phyloP scores from a whole-genome alignment of 2,329 filamentous ascomycete species.

The Cephalotrichum gorgonifer region DNA sequence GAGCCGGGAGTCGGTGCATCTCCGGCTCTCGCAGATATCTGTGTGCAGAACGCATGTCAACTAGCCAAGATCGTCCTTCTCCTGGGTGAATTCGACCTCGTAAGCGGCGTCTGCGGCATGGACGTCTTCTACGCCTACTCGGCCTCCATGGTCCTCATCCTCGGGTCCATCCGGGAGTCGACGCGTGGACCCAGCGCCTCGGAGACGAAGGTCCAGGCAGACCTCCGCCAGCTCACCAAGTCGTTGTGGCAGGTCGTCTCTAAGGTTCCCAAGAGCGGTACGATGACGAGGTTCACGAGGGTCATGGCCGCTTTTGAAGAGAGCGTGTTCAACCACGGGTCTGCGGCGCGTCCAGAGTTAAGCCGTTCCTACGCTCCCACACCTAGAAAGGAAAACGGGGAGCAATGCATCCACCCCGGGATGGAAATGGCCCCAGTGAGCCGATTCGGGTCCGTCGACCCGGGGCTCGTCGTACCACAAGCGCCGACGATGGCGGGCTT shows the following conservation, averaged over 20 bases:
- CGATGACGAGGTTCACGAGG: constrained; percentile 17
- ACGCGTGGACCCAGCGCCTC: neutral
- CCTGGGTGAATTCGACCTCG: constrained; percentile 18
- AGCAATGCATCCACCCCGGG: neutral
- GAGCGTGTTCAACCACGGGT: constrained; percentile 10
- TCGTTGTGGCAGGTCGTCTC: constrained; percentile 9
- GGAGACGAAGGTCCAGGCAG: neutral
- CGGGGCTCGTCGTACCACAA: neutral
- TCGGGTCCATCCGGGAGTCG: constrained; percentile 11
- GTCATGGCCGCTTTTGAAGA: constrained; percentile 17
- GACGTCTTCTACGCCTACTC: constrained; percentile 25
- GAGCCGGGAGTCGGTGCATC: neutral
- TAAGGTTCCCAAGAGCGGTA: constrained; percentile 15
- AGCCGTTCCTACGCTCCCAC: neutral
- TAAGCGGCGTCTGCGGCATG: constrained; percentile 22
- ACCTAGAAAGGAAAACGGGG: neutral
- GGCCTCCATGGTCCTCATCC: constrained; percentile 18
- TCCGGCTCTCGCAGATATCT: constrained; percentile 10
- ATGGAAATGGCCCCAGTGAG: neutral
- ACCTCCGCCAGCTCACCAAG: constrained; percentile 9
- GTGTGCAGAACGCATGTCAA: constrained; percentile 20
- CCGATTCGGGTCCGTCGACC: neutral
- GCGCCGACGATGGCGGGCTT: neutral
- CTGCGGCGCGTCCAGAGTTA: neutral
- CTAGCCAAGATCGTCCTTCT: constrained; percentile 19